phyloP scores from a whole-genome alignment of 2,329 filamentous ascomycete genomes.

The Xylaria sp. region DNA sequence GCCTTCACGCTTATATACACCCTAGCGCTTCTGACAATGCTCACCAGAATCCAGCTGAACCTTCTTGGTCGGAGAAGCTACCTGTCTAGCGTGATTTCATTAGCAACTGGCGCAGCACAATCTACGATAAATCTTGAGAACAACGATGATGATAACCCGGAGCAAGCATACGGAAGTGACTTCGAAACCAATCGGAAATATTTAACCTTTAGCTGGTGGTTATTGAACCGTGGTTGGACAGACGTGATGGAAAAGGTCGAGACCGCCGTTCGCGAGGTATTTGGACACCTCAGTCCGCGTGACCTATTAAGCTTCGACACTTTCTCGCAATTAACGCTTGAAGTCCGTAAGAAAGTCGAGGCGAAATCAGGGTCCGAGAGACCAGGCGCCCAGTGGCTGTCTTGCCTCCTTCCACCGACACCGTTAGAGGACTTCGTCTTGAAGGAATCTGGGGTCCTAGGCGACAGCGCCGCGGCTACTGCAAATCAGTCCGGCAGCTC shows the following conservation, averaged over 20 bases:
- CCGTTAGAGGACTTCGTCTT: constrained; percentile 87
- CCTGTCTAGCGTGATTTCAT: constrained; percentile 91
- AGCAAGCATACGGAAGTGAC: constrained; percentile 88
- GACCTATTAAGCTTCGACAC: constrained; percentile 86
- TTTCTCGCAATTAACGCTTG: constrained; percentile 81
- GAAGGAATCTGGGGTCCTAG: constrained; percentile 82
- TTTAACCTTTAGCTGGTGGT: constrained; percentile 97
- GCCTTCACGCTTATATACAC: constrained; percentile 94
- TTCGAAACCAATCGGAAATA: constrained; percentile 97
- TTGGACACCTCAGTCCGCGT: constrained; percentile 87
- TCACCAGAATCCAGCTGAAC: constrained; percentile 96
- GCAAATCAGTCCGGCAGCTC: constrained; percentile 37
- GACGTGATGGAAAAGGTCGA: constrained; percentile 85
- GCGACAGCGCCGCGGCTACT: constrained; percentile 59
- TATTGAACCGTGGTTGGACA: constrained; percentile 90
- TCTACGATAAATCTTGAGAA: constrained; percentile 91
- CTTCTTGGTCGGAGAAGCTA: constrained; percentile 95
- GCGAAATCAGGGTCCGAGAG: constrained; percentile 62
- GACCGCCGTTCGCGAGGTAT: constrained; percentile 87
- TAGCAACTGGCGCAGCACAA: constrained; percentile 79
- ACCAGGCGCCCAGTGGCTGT: constrained; percentile 76
- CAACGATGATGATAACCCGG: constrained; percentile 86
- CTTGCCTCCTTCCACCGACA: constrained; percentile 81
- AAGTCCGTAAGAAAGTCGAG: constrained; percentile 88
- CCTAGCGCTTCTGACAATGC: constrained; percentile 85